phyloP scores from a whole-genome alignment of 345 rosid genomes.

The Balakata baccata region DNA sequence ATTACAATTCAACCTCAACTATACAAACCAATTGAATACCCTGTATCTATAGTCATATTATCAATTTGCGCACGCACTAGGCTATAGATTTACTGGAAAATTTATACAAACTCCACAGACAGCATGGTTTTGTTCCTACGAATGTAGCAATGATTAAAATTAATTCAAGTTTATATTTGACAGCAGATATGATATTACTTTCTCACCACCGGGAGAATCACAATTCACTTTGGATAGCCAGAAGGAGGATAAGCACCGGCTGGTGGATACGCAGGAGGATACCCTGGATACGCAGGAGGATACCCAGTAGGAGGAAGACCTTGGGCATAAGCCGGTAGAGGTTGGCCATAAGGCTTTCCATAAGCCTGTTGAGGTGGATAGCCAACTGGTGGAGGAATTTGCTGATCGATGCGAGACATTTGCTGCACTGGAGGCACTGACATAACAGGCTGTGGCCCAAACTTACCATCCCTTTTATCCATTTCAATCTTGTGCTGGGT shows the following conservation, averaged over 20 bases:
- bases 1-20: slow-evolving; percentile 20
- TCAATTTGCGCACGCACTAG: background rate
- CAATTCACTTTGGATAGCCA: slow-evolving; percentile 11
- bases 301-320: too few relatives aligned
- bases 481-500: slow-evolving; percentile 77
- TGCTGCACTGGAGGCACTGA: slow-evolving; percentile 57
- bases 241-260: slow-evolving; percentile 16
- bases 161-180: background rate
- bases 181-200: background rate
- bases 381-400: slow-evolving; percentile 42
- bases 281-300: slow-evolving; percentile 25
- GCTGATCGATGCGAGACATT: slow-evolving; percentile 64
- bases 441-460: slow-evolving; percentile 55
- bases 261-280: slow-evolving; percentile 27
- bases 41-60: background rate
- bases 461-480: slow-evolving; percentile 68
- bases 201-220: background rate
- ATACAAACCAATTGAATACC: background rate
- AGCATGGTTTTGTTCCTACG: background rate
- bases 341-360: slow-evolving; percentile 29
- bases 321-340: slow-evolving; percentile 28
- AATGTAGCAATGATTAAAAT: background rate
- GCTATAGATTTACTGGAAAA: background rate
- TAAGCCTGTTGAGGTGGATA: slow-evolving; percentile 43
- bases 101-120: slow-evolving; percentile 7